phyloP scores from a whole-genome alignment of 2,329 filamentous ascomycete genomes.

The Aspergillus latus region DNA sequence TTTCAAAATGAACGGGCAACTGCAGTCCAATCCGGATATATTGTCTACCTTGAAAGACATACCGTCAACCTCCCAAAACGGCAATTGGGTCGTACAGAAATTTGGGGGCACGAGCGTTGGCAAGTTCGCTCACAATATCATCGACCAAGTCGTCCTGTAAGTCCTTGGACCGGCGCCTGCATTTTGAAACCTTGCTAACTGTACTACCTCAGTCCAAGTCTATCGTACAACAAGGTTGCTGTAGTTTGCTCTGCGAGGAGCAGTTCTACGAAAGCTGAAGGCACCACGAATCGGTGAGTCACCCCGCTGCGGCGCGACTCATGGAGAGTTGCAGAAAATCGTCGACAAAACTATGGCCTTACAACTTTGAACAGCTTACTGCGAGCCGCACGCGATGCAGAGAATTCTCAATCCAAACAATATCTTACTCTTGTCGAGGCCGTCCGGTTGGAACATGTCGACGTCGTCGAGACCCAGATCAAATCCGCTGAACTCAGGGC shows the following conservation, averaged over 20 bases:
- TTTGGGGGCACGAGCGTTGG: conserved; percentile 95
- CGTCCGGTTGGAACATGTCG: conserved; percentile 78
- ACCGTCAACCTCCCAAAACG: conserved; percentile 21
- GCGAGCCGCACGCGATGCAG: conserved; percentile 51
- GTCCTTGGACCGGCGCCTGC: conserved; percentile 17
- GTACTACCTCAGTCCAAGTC: conserved; percentile 51
- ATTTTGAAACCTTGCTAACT: conserved; percentile 4
- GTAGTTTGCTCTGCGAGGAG: conserved; percentile 95
- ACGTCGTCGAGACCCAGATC: conserved; percentile 66
- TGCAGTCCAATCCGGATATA: conserved; percentile 16
- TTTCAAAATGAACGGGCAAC: conserved; percentile 21
- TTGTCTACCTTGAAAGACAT: conserved; percentile 18
- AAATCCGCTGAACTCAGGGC: conserved; percentile 57
- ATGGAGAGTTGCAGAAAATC: not conserved
- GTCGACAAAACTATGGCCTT: conserved; percentile 6
- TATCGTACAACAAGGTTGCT: conserved; percentile 72
- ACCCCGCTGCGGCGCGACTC: conserved; percentile 12
- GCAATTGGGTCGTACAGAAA: conserved; percentile 84
- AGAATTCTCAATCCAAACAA: conserved; percentile 50
- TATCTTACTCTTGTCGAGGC: conserved; percentile 75
- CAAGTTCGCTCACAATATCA: conserved; percentile 80
- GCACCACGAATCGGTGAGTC: conserved; percentile 89
- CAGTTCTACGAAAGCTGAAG: conserved; percentile 89
- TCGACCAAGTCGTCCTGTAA: conserved; percentile 68
- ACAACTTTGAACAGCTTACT: conserved; percentile 37